Percentiles rank a stretch among this genome's conserved stretches.
phyloP scores from a whole-genome alignment of 23 red algal genomes.

The Porphyridium purpureum region DNA sequence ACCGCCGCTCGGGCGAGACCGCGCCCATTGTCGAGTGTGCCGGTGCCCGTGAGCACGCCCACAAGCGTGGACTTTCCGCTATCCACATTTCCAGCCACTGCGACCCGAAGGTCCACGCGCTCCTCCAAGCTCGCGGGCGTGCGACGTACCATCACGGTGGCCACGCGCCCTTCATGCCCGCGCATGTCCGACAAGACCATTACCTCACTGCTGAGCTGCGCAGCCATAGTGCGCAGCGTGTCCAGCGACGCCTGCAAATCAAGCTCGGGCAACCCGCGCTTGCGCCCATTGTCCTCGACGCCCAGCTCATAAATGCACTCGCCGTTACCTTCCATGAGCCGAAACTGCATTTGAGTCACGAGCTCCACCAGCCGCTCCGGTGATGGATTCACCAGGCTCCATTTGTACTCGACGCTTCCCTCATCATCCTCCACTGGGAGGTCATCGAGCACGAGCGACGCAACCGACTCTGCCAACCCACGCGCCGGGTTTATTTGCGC shows the following conservation, averaged over 20 bases:
- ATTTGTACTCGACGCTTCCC: conserved; percentile 95
- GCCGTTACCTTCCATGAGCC: conserved; percentile 73
- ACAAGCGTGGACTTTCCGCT: conserved; percentile 88
- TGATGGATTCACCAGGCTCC: conserved; percentile 60
- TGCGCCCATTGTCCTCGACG: conserved; percentile 63
- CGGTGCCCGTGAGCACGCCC: conserved; percentile 78
- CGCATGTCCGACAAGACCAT: conserved; percentile 40
- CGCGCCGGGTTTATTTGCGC: too few species aligned
- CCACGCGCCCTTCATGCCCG: conserved; percentile 59
- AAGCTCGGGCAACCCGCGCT: conserved; percentile 40
- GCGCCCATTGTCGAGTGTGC: conserved; percentile 91
- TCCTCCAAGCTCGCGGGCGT: conserved; percentile 75
- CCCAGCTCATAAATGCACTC: conserved; percentile 91
- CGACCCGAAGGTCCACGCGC: conserved; percentile 76
- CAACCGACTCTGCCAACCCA: too few species aligned
- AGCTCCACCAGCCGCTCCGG: conserved; percentile 75
- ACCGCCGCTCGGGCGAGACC: conserved; percentile 82
- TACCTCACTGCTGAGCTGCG: conserved; percentile 62
- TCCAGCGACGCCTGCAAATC: conserved; percentile 45
- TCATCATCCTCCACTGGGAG: conserved; percentile 82
- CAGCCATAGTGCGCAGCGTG: conserved; percentile 72
- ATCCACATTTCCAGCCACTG: conserved; percentile 93
- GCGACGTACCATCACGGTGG: conserved; percentile 62
- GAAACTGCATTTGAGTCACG: conserved; percentile 91
- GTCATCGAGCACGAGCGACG: conserved; percentile 46